These are phyloP conservation scores for Phytophthora multivora DNA, from an alignment of 352 stramenopile genomes.

Conservation along the genomic window DNA sequence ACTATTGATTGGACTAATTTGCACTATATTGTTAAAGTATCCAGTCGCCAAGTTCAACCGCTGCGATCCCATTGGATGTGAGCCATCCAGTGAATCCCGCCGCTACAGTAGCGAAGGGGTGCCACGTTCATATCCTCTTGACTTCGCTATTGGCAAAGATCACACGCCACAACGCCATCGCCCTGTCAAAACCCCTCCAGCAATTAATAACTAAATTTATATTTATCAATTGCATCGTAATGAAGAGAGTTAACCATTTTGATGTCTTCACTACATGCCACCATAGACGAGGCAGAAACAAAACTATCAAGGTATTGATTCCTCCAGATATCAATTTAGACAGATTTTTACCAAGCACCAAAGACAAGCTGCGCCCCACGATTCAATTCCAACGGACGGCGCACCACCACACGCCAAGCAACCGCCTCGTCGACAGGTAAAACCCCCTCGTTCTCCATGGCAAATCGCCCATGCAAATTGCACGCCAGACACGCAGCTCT, in stretches of 20 bases:
- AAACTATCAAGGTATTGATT: not conserved
- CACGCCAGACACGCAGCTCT: conserved; percentile 13
- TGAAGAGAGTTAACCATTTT: not conserved
- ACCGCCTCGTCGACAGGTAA: conserved; percentile 18
- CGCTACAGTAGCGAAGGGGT: conserved; percentile 3
- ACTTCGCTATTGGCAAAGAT: not conserved
- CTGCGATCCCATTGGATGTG: conserved; percentile 11
- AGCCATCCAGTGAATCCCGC: conserved; percentile 5
- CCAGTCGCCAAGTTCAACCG: not conserved
- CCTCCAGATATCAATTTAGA: not conserved
- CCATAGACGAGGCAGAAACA: conserved; percentile 3
- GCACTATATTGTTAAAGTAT: not conserved
- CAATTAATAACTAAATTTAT: not conserved
- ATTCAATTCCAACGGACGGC: conserved; percentile 8
- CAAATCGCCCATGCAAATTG: conserved; percentile 5
- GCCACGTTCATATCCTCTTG: conserved; percentile 3
- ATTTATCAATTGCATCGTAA: not conserved
- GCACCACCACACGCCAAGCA: conserved; percentile 29
- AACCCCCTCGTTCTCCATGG: not conserved
- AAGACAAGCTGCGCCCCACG: conserved; percentile 27
- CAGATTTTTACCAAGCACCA: conserved; percentile 23
- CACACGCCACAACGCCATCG: not conserved
- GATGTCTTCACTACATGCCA: too few relatives aligned
- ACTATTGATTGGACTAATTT: not conserved
- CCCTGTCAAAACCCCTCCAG: not conserved